Evolutionary conservation across 768 basidiomycete genomes (phyloP).

Genomic region (Lactarius psammicola): DNA sequence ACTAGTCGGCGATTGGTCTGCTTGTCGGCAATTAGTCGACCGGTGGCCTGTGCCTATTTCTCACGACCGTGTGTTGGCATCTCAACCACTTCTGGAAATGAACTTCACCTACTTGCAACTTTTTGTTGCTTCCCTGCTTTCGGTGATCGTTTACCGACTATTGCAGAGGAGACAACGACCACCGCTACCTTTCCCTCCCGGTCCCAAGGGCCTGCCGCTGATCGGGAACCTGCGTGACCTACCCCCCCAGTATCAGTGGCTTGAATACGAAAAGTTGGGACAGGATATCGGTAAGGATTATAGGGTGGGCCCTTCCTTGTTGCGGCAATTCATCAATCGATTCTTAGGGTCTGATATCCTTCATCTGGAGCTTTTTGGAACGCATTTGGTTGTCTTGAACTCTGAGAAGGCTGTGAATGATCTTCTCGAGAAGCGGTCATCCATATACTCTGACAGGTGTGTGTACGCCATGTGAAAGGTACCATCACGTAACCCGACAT

Average conservation of each 20-base stretch:
- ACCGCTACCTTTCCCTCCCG: conserved; percentile 25
- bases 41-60: background rate
- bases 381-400: conserved; percentile 33
- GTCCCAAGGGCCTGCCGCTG: conserved; percentile 29
- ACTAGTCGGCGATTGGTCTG: background rate
- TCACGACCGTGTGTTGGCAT: background rate
- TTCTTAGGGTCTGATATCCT: conserved; percentile 32
- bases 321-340: background rate
- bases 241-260: conserved; percentile 27
- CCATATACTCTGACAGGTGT: conserved; percentile 37
- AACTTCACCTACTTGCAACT: background rate
- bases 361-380: conserved; percentile 31
- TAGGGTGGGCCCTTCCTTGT: no score
- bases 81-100: background rate
- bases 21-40: background rate
- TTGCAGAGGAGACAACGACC: conserved; percentile 1
- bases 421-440: conserved; percentile 35
- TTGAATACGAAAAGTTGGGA: conserved; percentile 27
- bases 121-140: background rate
- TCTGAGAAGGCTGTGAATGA: conserved; percentile 34
- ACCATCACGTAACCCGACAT: background rate
- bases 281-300: conserved; percentile 27
- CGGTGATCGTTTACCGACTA: conserved; percentile 1
- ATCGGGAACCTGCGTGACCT: conserved; percentile 30
- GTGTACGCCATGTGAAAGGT: background rate